Evolutionary conservation across 2,329 filamentous ascomycete species (phyloP), one percentile per base, ranked within the genome.

Genomic region (Harringtonia lauricola): DNA sequence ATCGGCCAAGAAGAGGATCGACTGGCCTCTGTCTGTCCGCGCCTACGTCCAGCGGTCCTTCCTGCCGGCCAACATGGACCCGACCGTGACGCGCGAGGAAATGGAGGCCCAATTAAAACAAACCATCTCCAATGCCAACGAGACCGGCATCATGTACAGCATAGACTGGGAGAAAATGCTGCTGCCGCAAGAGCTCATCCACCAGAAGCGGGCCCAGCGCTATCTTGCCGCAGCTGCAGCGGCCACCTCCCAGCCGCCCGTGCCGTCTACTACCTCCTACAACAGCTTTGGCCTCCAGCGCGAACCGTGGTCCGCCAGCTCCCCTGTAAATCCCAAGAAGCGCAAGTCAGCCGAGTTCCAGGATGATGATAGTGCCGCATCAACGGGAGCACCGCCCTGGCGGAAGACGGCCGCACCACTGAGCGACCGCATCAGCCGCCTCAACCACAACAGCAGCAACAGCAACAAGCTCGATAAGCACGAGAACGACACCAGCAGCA

Each of bases 1-100:
- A 10, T 30, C 47, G 9, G n/a, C 49, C 2, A 52, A 52, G 60
- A 65, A 71, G 58, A 86, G 83, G 66, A 80, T 83, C 55, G 78
- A 83, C 54, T 96, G 87, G 82, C 81, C 88, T 28, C 68, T 76
- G 36, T 76, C 82, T n/a, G 86, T 96, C 47, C 84, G 88, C 54
- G 71, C 74, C 52, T 96, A 95, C 65, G 90, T 96, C 28, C 83
- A 88, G 56, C 81, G 88, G 57, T 89, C 88, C 22, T 96, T 96
- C 59, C 79, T 85, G 41, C 75, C 79, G 22, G 75, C 79, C 46
- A 85, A 88, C 58, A 68, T 80, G 51, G 72, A 84, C 49, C 56
- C 72, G 6, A 72, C 74, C 33, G 75, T 89, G 37, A 61, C 67
- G 41, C 74, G 75, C 42, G 56, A 71, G 42, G 87, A 94, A 45